Base-by-base conservation (phyloP, 257 asterid genomes). In the Fraxinus americana region DNA sequence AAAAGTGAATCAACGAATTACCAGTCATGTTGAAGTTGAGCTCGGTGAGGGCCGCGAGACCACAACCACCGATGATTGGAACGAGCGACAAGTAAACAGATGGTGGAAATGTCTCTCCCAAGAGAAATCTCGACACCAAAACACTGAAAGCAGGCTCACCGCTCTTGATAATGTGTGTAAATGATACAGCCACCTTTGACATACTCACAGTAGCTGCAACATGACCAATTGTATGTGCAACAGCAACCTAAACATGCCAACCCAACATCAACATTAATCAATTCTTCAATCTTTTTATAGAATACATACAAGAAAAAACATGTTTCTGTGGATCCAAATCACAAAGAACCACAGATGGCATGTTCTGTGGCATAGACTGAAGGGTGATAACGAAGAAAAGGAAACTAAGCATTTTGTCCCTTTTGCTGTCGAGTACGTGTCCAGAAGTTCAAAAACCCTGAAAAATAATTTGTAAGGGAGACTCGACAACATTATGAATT, bases 121-220 rank as follows among this genome's bases (percentile, higher is more conserved):
- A 69, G 76, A 92, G 71, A 83, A 94, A 90, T 73, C 87, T 94
- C 17, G 98, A 92, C 61, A 94, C 98, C 80, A 94, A 82, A 67
- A 94, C 99, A 77, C 96, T 94, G 78, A 94, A 94, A 77, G 99
- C 99, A 30, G 99, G 99, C 72, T 94, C 98, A 39, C 97, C 94
- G 80, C 98, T 94, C 87, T 94, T 94, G 91, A 94, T 94, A 75
- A 94, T 94, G 80, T 94, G 98, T 17, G 99, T 94, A 80, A 94
- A 94, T 7, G 99, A 94, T 71, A 94, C 99, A 3, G 99, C 99
- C 82, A 94, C 99, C 89, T 94, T 94, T 29, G 99, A 94, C 99
- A 94, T 94, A 77, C 99, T 94, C 76, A 94, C 98, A 1, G 98
- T 94, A 68, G 99, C 99, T 14, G 99, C 99, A 29, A 94, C 99